Evolutionary conservation across 495 filamentous ascomycete species (phyloP).

Genomic region (Cairneyella variabilis): DNA sequence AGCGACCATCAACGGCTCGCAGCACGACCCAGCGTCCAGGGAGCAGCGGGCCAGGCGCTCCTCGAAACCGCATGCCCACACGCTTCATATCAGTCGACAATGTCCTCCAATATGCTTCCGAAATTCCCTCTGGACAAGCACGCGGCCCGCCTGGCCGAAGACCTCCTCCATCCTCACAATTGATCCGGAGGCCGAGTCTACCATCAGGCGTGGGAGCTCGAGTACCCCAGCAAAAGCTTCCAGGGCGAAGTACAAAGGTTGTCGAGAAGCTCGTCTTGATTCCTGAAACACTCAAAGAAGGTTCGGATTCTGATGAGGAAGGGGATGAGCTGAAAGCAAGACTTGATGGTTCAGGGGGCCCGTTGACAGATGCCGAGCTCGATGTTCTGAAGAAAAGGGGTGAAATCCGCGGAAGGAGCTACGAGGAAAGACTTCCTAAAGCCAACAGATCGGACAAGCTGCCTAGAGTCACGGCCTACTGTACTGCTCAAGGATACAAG

Average conservation of each 20-base stretch:
- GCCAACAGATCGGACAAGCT: constrained; percentile 81
- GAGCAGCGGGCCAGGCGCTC: constrained; percentile 17
- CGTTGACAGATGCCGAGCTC: constrained; percentile 74
- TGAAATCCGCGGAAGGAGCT: constrained; percentile 71
- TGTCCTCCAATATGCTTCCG: constrained; percentile 87
- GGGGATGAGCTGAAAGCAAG: constrained; percentile 44
- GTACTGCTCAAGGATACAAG: constrained; percentile 90
- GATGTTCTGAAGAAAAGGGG: constrained; percentile 61
- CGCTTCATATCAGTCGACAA: constrained; percentile 95
- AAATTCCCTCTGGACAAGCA: constrained; percentile 93
- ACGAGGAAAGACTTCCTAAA: constrained; percentile 93
- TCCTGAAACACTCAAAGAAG: constrained; percentile 72
- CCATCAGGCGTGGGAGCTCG: constrained; percentile 39
- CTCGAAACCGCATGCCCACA: constrained; percentile 43
- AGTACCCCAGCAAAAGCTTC: constrained; percentile 68
- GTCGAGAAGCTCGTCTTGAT: constrained; percentile 95
- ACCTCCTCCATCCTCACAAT: constrained; percentile 47
- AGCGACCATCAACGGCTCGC: constrained; percentile 22
- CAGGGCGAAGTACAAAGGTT: constrained; percentile 83
- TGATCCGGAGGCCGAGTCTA: constrained; percentile 35
- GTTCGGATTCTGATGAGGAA: constrained; percentile 48
- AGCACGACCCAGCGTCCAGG: constrained; percentile 13
- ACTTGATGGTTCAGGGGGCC: constrained; percentile 60
- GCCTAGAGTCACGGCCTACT: constrained; percentile 89
- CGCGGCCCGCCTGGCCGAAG: constrained; percentile 62